A percentile compares a stretch with the other conserved stretches of the same genome.
These are phyloP conservation scores for Camellia sinensis DNA, from an alignment of 148 eudicot genomes.

Conservation along the genomic window DNA sequence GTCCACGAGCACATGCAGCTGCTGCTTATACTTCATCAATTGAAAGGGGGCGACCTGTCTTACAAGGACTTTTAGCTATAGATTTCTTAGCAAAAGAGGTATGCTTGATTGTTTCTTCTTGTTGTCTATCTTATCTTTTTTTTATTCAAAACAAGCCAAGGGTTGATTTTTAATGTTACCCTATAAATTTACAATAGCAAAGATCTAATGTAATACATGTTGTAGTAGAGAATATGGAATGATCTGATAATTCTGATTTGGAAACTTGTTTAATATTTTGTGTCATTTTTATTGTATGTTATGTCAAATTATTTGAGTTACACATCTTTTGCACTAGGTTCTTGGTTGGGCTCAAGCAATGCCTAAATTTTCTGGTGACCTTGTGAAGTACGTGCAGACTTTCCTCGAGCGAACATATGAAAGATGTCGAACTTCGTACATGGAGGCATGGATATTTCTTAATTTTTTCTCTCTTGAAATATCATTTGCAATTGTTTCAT, in stretches of 20 bases:
- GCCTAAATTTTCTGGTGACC: slow-evolving; percentile 94
- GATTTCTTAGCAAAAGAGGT: slow-evolving; percentile 97
- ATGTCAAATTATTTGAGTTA: slow-evolving; percentile 7
- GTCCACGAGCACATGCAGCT: slow-evolving; percentile 88
- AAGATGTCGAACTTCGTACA: slow-evolving; percentile 98
- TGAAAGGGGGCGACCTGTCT: slow-evolving; percentile 90
- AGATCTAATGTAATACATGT: background rate
- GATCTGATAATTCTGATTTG: background rate
- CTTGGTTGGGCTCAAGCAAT: slow-evolving; percentile 99
- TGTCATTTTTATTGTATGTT: background rate
- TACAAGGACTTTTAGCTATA: slow-evolving; percentile 92
- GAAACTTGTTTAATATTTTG: background rate
- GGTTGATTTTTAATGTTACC: background rate
- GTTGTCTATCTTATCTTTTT: background rate
- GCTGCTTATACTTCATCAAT: slow-evolving; percentile 63
- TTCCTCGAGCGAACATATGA: slow-evolving; percentile 96
- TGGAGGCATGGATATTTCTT: slow-evolving; percentile 59
- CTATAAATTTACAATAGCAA: background rate
- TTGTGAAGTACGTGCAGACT: slow-evolving; percentile 85
- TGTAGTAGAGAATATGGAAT: slow-evolving; percentile 3
- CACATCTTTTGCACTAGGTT: slow-evolving; percentile 43
- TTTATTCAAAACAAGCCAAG: background rate
- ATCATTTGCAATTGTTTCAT: background rate
- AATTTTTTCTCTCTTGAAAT: slow-evolving; percentile 10
- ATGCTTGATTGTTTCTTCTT: slow-evolving; percentile 16